Evolutionary conservation across 23 red algal genomes (phyloP).

Genomic region (Gracilaria caudata): DNA sequence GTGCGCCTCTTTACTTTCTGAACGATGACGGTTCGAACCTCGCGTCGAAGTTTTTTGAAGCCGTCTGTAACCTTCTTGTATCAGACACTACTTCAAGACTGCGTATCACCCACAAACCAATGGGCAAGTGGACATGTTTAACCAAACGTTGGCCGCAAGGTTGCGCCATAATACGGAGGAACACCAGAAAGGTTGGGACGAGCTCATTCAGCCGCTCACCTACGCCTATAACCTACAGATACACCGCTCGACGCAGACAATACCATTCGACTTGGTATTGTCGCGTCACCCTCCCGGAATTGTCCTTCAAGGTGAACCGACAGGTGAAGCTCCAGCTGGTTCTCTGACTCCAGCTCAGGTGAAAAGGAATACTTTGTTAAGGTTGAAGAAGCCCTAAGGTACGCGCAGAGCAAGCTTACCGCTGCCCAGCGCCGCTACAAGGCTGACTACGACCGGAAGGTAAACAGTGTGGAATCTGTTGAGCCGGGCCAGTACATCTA

Average conservation of each 20-base stretch:
- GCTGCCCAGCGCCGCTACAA: constrained; percentile 4
- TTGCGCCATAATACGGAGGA: constrained; percentile 28
- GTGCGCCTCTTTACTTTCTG: constrained; percentile 10
- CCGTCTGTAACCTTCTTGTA: constrained; percentile 26
- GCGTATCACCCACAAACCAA: constrained; percentile 45
- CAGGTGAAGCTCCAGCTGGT: neutral
- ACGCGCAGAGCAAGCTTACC: constrained; percentile 24
- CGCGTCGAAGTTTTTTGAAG: constrained; percentile 23
- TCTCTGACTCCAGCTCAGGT: neutral
- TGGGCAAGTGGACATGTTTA: constrained; percentile 54
- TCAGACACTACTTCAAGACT: constrained; percentile 24
- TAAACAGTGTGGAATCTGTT: neutral
- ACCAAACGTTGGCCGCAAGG: constrained; percentile 7
- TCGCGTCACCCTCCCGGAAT: constrained; percentile 22
- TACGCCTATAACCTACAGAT: constrained; percentile 36
- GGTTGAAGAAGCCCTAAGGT: neutral
- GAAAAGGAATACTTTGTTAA: constrained; percentile 9
- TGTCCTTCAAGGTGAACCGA: constrained; percentile 1
- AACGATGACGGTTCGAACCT: constrained; percentile 47
- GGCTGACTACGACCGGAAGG: constrained; percentile 16
- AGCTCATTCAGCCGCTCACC: neutral
- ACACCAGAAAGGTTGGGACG: constrained; percentile 37
- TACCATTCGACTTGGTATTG: constrained; percentile 35
- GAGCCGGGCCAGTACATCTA: neutral
- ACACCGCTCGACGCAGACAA: constrained; percentile 6